Evolutionary conservation across 2,329 filamentous ascomycete genomes (phyloP), one percentile per base, ranked within the genome.

Genomic region (Emergomyces pasteurianus): DNA sequence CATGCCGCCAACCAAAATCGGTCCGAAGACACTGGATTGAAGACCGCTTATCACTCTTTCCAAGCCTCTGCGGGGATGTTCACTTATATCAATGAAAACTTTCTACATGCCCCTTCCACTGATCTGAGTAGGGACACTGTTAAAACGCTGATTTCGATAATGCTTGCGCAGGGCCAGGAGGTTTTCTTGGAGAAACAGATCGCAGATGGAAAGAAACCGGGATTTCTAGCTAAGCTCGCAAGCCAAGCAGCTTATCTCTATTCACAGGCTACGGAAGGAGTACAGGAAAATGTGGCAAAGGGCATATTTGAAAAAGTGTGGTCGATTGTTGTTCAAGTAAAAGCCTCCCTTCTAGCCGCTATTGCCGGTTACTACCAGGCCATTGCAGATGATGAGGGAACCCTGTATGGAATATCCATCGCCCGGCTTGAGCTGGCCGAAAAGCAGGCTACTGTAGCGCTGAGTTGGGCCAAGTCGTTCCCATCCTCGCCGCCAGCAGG

Each of bases 51-150:
- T 73, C 92, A 99, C 75, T 96, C 92, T 23, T 97, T 97, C 78
- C 94, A 99, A 75, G 94, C 94, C 47, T 92, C 92, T 8, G 94
- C 94, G 10, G 94, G 94, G 78, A 99, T 99, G 94, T 99, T 97
- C 75, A 97, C 92, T 59, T 99, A 99, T 71, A 99, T 99, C 78
- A 99, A 99, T 75, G 94, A 99, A 77, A 99, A 99, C 77, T 99
- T 99, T 73, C 80, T 99, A 42, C 94, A 99, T 70, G 94, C 94
- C 1, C 94, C 95, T 0, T 96, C 92, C 9, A 92, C 90, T n/a
- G 94, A 99, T 71, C 77, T 99, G 55, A 97, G 92, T 73, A 81
- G 94, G 63, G 92, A 99, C 58, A 99, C 94, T 0, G 90, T 99
- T 69, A 96, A 96, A 77, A 91, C 90, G 0, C 76, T 99, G 65